Base-by-base conservation (phyloP, 2,329 filamentous ascomycete genomes). In the Aspergillus carbonarius region DNA sequence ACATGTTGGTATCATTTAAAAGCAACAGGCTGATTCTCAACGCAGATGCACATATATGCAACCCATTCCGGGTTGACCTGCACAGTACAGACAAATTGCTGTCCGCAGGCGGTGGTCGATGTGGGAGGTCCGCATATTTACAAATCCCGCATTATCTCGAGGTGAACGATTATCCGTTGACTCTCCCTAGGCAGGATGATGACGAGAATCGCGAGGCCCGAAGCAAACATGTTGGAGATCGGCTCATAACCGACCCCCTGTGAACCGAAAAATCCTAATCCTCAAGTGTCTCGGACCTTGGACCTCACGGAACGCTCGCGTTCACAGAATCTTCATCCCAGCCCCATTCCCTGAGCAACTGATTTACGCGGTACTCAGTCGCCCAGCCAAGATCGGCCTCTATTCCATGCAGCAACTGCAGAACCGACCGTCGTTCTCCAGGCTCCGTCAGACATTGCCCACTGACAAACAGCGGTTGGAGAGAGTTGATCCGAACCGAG, bases 301-400 rank as follows among this genome's bases (percentile, higher is more conserved):
- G 25, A 25, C 23, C 12, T 48, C 44, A 48, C n/a, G n/a, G 25
- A 17, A 48, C 44, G 15, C 44, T 30, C 15, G 25, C 15, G 6
- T 48, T 12, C 44, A 30, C 44, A 7, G 44, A 12, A 30, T 30
- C n/a, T 15, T 70, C 68, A n/a, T 69, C 60, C 71, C 71, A 74
- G 8, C 70, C 74, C 76, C 76, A 78, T 57, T 76, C 73, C 53
- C 70, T 68, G 39, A 78, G 63, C 61, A 88, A 70, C 62, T 85
- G 81, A 60, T 81, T 74, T 25, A 85, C 81, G 37, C 85, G 79
- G 70, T 88, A 87, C 64, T 85, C 79, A 49, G 86, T 88, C 2
- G 84, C 83, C 81, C 85, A 88, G 2, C 86, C 87, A 34, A 87
- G 79, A 65, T 89, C 86, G n/a, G 72, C 74, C 70, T 89, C 85